phyloP scores from a whole-genome alignment of 805 yeast species.

The Zygoascus ofunaensis region DNA sequence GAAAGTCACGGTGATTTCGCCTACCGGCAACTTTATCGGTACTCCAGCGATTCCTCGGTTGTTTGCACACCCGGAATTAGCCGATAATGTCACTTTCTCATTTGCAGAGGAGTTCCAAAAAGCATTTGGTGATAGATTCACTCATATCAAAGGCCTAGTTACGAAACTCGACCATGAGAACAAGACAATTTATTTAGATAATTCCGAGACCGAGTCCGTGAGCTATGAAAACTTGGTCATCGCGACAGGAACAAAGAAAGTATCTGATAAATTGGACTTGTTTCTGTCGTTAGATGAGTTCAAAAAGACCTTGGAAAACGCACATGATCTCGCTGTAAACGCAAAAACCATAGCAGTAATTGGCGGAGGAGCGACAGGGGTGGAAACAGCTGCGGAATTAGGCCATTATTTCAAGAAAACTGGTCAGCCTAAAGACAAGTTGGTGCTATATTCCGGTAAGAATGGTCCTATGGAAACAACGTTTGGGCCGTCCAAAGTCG shows the following conservation, averaged over 20 bases:
- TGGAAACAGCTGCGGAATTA: conserved; percentile 43
- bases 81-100: conserved; percentile 3
- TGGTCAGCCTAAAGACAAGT: conserved; percentile 27
- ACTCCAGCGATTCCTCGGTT: conserved; percentile 15
- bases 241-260: conserved; percentile 16
- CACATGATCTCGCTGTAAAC: conserved; percentile 23
- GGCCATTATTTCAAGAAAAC: conserved; percentile 25
- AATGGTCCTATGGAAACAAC: conserved; percentile 10
- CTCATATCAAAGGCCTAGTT: conserved; percentile 12
- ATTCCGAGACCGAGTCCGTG: neutral
- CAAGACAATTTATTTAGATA: conserved; percentile 5
- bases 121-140: conserved; percentile 2
- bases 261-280: conserved; percentile 11
- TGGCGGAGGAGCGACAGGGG: conserved; percentile 48
- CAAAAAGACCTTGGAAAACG: conserved; percentile 4
- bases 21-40: conserved; percentile 10
- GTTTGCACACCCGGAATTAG: conserved; percentile 10
- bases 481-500: conserved; percentile 10
- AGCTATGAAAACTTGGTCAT: conserved; percentile 14
- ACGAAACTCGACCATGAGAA: conserved; percentile 10
- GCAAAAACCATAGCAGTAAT: conserved; percentile 36
- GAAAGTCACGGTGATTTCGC: conserved; percentile 15
- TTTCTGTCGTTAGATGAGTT: conserved; percentile 6
- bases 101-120: conserved; percentile 1
- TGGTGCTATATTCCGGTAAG: conserved; percentile 22